Conservation (phyloP, 169 alveolate species). For the Amoebophrya sp. region DNA sequence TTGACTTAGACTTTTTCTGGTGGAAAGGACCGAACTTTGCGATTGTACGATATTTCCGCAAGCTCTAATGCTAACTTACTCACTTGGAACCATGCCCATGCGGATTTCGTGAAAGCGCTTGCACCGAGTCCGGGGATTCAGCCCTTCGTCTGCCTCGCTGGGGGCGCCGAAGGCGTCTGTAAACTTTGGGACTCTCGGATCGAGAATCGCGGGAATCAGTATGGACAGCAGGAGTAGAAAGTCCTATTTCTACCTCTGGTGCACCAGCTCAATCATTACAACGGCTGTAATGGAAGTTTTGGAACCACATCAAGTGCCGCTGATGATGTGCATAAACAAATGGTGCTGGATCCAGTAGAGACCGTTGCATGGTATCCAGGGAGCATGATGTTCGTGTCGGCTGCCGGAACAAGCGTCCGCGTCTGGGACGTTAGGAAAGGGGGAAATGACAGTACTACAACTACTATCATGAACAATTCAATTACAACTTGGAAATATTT, state of each 20-base stretch:
- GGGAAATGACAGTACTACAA: background rate
- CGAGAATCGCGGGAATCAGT: too few species aligned
- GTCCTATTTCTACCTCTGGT: too few species aligned
- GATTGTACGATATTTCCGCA: background rate
- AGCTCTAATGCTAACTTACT: background rate
- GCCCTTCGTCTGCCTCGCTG: background rate
- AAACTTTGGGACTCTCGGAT: background rate
- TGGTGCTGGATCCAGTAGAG: background rate
- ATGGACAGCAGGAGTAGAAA: too few species aligned
- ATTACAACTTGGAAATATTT: too few species aligned
- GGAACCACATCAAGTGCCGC: background rate
- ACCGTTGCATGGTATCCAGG: background rate
- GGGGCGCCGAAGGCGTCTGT: background rate
- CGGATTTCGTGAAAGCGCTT: conserved; percentile 10
- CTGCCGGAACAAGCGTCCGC: background rate
- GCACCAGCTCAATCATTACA: background rate
- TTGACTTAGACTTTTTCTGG: background rate
- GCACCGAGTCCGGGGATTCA: background rate
- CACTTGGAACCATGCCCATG: conserved; percentile 16
- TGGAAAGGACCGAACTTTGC: background rate
- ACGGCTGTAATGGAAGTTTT: background rate
- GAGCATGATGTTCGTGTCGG: background rate
- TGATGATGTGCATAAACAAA: too few species aligned
- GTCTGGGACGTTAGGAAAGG: background rate
- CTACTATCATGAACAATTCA: too few species aligned